Percentiles rank a stretch among this genome's conserved stretches.
phyloP scores from a whole-genome alignment of 2,329 filamentous ascomycete species.

The Xylaria digitata region DNA sequence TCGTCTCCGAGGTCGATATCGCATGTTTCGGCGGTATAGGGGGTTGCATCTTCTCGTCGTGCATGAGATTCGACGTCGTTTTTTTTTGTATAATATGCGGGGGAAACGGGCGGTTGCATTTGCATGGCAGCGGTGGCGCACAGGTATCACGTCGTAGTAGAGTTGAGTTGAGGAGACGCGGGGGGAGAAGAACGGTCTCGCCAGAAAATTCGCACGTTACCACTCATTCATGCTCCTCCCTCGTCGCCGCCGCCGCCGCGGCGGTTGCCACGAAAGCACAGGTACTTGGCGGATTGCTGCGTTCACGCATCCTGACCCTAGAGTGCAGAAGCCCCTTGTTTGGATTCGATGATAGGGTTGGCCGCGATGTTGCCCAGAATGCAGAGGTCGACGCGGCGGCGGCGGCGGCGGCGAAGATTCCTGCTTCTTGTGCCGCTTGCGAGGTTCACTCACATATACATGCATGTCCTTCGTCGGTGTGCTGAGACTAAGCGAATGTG shows the following conservation, averaged over 20 bases:
- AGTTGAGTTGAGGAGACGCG: not conserved
- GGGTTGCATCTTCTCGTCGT: constrained; percentile 14
- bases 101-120: constrained; percentile 18
- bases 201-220: not conserved
- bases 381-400: constrained; percentile 23
- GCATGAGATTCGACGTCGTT: constrained; percentile 14
- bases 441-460: constrained; percentile 46
- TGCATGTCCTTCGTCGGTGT: not conserved
- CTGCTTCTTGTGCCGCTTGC: constrained; percentile 46
- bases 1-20: not conserved
- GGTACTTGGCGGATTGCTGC: not conserved
- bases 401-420: constrained; percentile 38
- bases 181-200: constrained; percentile 2
- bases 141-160: constrained; percentile 14
- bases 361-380: not conserved
- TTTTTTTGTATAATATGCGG: not conserved
- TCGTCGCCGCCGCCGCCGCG: constrained; percentile 18
- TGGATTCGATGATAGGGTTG: not conserved
- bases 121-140: constrained; percentile 23
- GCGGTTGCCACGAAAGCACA: constrained; percentile 15
- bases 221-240: constrained; percentile 7
- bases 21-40: constrained; percentile 1
- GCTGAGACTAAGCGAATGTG: not conserved
- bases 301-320: constrained; percentile 4
- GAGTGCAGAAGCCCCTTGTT: constrained; percentile 32